Percentiles rank a stretch among this genome's conserved stretches.
These are phyloP conservation scores for Zygosaccharomyces siamensis DNA, from an alignment of 805 yeast species.

Conservation along the genomic window DNA sequence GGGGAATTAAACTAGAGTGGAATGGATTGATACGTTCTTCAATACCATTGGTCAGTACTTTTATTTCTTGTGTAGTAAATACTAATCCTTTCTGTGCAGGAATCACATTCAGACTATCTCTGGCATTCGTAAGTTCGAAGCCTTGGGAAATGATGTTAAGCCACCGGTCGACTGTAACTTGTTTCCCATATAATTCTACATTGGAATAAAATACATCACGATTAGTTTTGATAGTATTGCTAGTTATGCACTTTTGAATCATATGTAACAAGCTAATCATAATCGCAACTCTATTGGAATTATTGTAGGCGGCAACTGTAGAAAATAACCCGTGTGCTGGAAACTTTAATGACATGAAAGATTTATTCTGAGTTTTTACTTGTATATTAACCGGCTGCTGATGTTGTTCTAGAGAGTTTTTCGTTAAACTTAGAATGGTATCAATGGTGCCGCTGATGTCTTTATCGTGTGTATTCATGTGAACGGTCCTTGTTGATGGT, in stretches of 20 bases:
- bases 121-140: conserved; percentile 34
- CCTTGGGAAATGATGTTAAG: conserved; percentile 39
- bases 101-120: conserved; percentile 43
- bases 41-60: conserved; percentile 5
- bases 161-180: conserved; percentile 40
- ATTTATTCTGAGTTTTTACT: conserved; percentile 4
- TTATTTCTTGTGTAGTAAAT: conserved; percentile 20
- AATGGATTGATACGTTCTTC: conserved; percentile 7
- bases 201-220: conserved; percentile 64
- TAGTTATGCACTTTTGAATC: conserved; percentile 8
- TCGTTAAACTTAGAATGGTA: conserved; percentile 16
- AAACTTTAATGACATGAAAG: conserved; percentile 5
- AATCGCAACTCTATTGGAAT: conserved; percentile 13
- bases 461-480: conserved; percentile 7
- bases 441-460: conserved; percentile 8
- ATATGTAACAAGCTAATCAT: conserved; percentile 19
- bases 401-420: conserved; percentile 24
- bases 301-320: conserved; percentile 6
- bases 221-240: conserved; percentile 19
- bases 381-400: conserved; percentile 13
- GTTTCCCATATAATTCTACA: conserved; percentile 47
- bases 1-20: conserved; percentile 39
- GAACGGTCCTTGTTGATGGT: conserved; percentile 18
- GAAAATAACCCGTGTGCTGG: conserved; percentile 13
- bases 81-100: conserved; percentile 63